These are phyloP conservation scores for Sporothrix brasiliensis DNA, from an alignment of 2,329 filamentous ascomycete species.

Conservation along the genomic window DNA sequence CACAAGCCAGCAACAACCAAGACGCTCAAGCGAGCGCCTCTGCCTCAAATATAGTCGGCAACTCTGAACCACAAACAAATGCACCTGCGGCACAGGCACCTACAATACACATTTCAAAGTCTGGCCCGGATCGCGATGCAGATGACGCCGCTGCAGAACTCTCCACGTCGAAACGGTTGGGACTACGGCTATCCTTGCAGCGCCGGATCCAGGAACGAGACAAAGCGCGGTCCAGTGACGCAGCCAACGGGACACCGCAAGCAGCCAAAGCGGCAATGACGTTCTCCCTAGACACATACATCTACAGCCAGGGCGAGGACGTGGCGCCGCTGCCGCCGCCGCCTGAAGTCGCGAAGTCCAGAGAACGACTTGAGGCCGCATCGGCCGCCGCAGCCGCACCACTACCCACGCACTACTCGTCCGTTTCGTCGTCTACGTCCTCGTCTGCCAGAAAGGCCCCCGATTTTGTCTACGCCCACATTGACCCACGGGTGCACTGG, in stretches of 20 bases:
- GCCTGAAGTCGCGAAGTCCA: constrained; percentile 33
- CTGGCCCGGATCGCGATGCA: neutral
- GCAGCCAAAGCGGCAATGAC: neutral
- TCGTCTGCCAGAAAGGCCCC: neutral
- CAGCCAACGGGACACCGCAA: neutral
- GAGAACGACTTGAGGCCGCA: constrained; percentile 23
- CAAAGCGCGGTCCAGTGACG: neutral
- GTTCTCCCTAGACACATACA: constrained; percentile 37
- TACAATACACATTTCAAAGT: neutral
- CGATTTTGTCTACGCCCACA: constrained; percentile 44
- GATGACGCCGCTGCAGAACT: neutral
- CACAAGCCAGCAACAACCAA: neutral
- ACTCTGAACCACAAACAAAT: neutral
- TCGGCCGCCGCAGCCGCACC: neutral
- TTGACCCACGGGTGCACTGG: constrained; percentile 57
- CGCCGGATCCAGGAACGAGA: constrained; percentile 13
- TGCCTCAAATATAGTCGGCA: neutral
- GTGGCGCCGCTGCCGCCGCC: constrained; percentile 36
- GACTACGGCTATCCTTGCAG: neutral
- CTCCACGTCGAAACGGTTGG: neutral
- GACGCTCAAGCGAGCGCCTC: neutral
- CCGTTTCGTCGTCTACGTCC: neutral
- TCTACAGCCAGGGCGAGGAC: constrained; percentile 39
- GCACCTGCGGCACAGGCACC: neutral
- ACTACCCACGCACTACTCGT: neutral